phyloP scores from a whole-genome alignment of 495 filamentous ascomycete species.

The Podospora comata region DNA sequence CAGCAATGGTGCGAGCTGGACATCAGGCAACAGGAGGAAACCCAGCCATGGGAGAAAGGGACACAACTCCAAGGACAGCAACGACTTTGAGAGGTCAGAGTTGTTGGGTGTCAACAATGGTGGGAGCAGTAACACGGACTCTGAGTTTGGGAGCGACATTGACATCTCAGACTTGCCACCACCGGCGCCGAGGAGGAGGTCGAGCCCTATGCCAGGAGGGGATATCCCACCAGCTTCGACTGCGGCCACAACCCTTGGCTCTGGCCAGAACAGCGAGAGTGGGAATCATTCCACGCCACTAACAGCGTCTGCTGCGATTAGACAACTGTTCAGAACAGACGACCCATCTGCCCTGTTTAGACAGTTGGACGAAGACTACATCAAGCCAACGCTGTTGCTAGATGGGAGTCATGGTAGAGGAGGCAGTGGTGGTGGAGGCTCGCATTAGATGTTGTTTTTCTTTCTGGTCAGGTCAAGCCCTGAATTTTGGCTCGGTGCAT shows the following conservation, averaged over 20 bases:
- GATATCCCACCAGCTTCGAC: constrained; percentile 16
- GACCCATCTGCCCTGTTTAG: constrained; percentile 90
- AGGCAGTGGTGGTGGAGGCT: constrained; percentile 17
- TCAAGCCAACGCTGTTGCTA: constrained; percentile 88
- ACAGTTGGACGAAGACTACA: constrained; percentile 92
- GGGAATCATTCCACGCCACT: constrained; percentile 46
- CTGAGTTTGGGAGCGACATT: constrained; percentile 60
- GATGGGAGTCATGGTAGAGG: constrained; percentile 52
- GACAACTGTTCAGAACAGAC: constrained; percentile 63
- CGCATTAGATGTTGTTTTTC: constrained; percentile 11
- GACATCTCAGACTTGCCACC: constrained; percentile 62
- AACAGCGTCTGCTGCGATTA: constrained; percentile 68
- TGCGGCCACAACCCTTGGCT: constrained; percentile 13
- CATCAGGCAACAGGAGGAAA: constrained; percentile 30
- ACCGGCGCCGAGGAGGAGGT: constrained; percentile 48
- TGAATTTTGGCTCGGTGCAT: neutral
- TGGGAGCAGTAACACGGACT: constrained; percentile 58
- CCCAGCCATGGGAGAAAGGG: constrained; percentile 48
- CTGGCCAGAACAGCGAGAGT: constrained; percentile 25
- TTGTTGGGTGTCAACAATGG: constrained; percentile 58
- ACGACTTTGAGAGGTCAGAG: constrained; percentile 61
- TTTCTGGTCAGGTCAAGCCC: neutral
- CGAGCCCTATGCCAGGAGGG: constrained; percentile 49
- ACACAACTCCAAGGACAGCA: constrained; percentile 30
- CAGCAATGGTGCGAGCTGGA: constrained; percentile 4